Evolutionary conservation across 2,329 filamentous ascomycete genomes (phyloP), one percentile per base, ranked within the genome.

Genomic region (Nothophoma quercina): DNA sequence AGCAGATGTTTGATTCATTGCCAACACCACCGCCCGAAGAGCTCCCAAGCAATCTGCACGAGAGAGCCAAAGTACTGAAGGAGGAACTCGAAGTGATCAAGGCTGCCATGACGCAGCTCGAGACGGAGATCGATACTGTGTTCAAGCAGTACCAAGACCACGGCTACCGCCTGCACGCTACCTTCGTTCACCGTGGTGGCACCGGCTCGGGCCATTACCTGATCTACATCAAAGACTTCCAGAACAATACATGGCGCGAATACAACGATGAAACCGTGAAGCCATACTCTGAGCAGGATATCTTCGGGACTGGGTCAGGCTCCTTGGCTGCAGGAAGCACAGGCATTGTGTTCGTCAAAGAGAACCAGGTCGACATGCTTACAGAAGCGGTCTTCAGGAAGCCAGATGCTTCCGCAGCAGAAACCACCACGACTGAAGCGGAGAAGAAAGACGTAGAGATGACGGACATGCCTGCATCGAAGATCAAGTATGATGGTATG

Each of bases 171-270:
- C 83, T 99, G 4, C 93, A 97, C 63, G 91, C 93, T 0, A 89
- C 97, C 25, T 96, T 99, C 68, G 93, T 96, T 65, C 95, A 99
- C 71, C 87, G 89, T 16, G 90, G 90, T 25, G 80, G 81, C 7
- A 66, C 73, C 2, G 66, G 68, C 12, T 82, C 83, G 23, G 95
- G 95, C 0, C 95, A 99, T 74, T 99, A 98, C 77, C 97, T 91
- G 88, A 91, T 97, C 35, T 97, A 93, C 83, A 96, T 99, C 59
- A 90, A 87, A 68, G 95, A 98, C 76, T 96, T 96, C 72, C 84
- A 88, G 59, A 84, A 85, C 38, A 78, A 86, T 28, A 79, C 93
- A 16, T 99, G 95, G 93, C 88, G 92, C 51, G 91, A 90, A 68
- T 99, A 97, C 80, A 99, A 99, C 70, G 95, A 99, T 67, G 88